Evolutionary conservation across 2,329 filamentous ascomycete species (phyloP).

Genomic region (Neocatenulostroma microsporum): DNA sequence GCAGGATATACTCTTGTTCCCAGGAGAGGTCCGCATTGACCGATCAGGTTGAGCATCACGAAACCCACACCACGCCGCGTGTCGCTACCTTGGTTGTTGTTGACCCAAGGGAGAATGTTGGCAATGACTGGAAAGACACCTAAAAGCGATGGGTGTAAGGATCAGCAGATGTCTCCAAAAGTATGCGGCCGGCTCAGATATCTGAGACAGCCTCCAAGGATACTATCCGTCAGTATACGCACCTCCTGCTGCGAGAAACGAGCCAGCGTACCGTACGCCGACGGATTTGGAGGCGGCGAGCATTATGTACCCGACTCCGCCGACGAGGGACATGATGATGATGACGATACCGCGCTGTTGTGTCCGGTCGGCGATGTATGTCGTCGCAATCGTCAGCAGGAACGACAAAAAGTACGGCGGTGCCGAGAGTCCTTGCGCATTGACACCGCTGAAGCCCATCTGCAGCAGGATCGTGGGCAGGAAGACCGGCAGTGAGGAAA

Average conservation of each 20-base stretch:
- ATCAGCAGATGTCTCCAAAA: too few relatives aligned
- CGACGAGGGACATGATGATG: constrained; percentile 26
- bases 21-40: constrained; percentile 61
- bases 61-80: constrained; percentile 33
- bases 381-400: constrained; percentile 29
- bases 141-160: too few relatives aligned
- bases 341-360: constrained; percentile 34
- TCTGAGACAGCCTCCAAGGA: too few relatives aligned
- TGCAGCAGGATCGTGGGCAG: constrained; percentile 36
- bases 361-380: constrained; percentile 31
- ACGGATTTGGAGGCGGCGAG: constrained; percentile 16
- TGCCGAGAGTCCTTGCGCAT: constrained; percentile 53
- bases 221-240: too few relatives aligned
- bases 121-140: constrained; percentile 18
- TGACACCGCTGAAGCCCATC: constrained; percentile 60
- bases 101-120: constrained; percentile 16
- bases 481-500: constrained; percentile 43
- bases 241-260: too few relatives aligned
- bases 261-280: constrained; percentile 27
- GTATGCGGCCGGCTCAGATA: too few relatives aligned
- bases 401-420: constrained; percentile 36
- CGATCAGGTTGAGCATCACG: constrained; percentile 32
- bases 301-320: constrained; percentile 34
- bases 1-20: constrained; percentile 46
- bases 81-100: constrained; percentile 26